These are phyloP conservation scores for Gossypium schwendimanii DNA, from an alignment of 441 rosid species.

Conservation along the genomic window DNA sequence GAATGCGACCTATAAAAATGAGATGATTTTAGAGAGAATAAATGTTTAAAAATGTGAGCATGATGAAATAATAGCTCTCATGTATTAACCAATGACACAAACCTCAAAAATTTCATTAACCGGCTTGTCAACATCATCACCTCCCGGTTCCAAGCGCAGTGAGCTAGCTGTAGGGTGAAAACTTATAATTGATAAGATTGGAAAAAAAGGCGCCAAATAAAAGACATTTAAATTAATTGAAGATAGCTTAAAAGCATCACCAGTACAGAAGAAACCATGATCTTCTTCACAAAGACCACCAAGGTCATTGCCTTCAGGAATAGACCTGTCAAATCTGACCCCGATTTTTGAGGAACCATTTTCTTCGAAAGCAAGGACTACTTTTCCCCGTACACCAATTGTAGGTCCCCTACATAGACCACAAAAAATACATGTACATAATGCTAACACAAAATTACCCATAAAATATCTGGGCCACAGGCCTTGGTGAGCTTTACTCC, in stretches of 20 bases:
- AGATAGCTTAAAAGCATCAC: constrained; percentile 29
- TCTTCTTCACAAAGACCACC: constrained; percentile 94
- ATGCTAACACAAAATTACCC: neutral
- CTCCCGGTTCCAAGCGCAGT: constrained; percentile 74
- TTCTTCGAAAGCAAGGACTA: constrained; percentile 86
- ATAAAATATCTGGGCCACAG: neutral
- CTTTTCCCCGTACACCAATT: constrained; percentile 79
- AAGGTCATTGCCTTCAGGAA: constrained; percentile 89
- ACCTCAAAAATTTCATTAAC: constrained; percentile 94
- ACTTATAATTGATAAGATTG: neutral
- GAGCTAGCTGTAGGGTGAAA: neutral
- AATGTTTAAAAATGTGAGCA: constrained; percentile 5
- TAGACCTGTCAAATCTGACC: constrained; percentile 83
- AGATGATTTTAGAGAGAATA: constrained; percentile 17
- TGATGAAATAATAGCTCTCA: constrained; percentile 4
- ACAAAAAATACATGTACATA: neutral
- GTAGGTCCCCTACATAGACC: constrained; percentile 63
- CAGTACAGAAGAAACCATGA: constrained; percentile 88
- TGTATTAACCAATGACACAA: constrained; percentile 11
- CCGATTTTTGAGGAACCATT: constrained; percentile 86
- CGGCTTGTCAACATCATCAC: constrained; percentile 76
- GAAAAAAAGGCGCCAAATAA: neutral
- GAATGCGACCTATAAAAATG: constrained; percentile 52
- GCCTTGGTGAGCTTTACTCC: neutral
- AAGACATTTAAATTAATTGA: neutral